Base-by-base conservation (phyloP, 306 rosid species). In the Quercus bicolor region DNA sequence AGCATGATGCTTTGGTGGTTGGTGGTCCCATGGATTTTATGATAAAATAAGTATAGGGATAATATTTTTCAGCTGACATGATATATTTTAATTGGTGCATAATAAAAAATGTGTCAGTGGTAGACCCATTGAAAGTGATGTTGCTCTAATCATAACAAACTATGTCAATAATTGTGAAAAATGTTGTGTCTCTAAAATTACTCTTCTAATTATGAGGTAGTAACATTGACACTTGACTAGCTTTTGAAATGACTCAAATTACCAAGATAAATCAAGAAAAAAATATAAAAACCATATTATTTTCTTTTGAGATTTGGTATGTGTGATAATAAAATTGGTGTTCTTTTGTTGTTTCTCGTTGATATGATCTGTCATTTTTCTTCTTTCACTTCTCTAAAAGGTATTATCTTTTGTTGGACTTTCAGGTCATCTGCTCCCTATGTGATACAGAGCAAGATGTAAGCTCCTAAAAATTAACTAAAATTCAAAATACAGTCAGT, bases 361-460 rank as follows among this genome's bases (percentile, higher is more conserved):
- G 7, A 71, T 65, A 37, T 65, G 77, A 5, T 18, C 26, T 65
- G 4, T 53, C 1, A 33, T 48, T 61, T 55, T 34, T 5, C 21
- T 53, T 14, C 66, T 33, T 74, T 71, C 61, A 66, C 23, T 78
- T 48, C 34, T 14, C 66, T 37, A 55, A 24, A 72, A 7, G 33
- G 21, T 66, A 16, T 19, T 5, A 5, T 29, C n/a, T 52, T 76
- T 85, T 34, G 37, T 80, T 72, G 34, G 59, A 54, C 12, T 83
- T 80, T 72, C 85, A 94, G 98, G 91, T 94, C 77, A 88, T 94
- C 55, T 94, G 98, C 78, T 83, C 96, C 55, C 72, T 89, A 51
- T 94, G 98, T 82, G 80, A 81, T 48, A 90, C 93, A 52, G 93
- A 92, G 66, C 98, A 90, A 89, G 96, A 92, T 82, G 98, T 90